These are phyloP conservation scores for Fagopyrum tataricum DNA, from an alignment of 148 eudicot species.

Conservation along the genomic window DNA sequence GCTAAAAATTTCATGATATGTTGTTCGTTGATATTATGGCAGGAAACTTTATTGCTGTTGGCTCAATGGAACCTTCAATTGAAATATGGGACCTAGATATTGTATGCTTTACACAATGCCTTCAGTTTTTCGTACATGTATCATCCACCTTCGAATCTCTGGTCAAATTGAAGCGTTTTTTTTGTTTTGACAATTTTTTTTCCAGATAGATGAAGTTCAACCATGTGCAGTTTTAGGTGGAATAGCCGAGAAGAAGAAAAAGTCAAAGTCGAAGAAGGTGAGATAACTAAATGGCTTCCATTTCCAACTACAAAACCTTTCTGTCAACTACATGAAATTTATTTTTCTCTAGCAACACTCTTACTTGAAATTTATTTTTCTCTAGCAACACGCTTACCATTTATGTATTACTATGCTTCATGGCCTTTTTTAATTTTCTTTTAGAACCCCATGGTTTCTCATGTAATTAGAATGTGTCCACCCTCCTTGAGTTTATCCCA, in stretches of 20 bases:
- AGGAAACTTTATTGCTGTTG: constrained; percentile 94
- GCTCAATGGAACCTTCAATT: constrained; percentile 89
- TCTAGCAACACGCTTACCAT: neutral
- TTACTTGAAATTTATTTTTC: neutral
- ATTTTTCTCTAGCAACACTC: constrained; percentile 1
- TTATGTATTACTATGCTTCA: neutral
- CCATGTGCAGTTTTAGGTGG: constrained; percentile 75
- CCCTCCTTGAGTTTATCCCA: neutral
- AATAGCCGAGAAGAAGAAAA: constrained; percentile 60
- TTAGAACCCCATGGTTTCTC: neutral
- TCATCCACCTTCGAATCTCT: constrained; percentile 4
- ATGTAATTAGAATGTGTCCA: neutral
- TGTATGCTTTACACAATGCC: constrained; percentile 35
- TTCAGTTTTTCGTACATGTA: neutral
- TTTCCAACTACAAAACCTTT: neutral
- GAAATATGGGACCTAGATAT: constrained; percentile 95
- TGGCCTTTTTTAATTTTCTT: neutral
- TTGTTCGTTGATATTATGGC: constrained; percentile 13
- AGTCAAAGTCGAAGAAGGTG: constrained; percentile 63
- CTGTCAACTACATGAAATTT: neutral
- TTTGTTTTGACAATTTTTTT: neutral
- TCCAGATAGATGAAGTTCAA: constrained; percentile 85
- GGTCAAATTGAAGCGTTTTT: constrained; percentile 1
- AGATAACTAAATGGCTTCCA: constrained; percentile 1
- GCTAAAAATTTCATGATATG: neutral